Evolutionary conservation across 768 basidiomycete genomes (phyloP).

Genomic region (Naganishia antarctica): DNA sequence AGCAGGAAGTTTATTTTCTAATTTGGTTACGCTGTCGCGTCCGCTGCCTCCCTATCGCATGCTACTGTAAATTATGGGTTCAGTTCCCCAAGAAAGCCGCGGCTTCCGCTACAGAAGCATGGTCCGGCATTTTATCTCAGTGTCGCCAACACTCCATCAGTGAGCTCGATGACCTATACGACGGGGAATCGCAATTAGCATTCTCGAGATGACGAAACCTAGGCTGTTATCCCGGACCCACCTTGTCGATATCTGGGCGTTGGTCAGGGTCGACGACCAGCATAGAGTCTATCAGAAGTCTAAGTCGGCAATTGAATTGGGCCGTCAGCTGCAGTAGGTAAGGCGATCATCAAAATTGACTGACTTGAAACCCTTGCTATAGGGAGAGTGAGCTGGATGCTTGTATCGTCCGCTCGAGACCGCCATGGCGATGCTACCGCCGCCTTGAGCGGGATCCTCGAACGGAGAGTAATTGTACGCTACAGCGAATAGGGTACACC

Average conservation of each 20-base stretch:
- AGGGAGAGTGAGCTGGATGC: constrained; percentile 64
- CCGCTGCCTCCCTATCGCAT: too few species aligned
- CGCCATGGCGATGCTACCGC: constrained; percentile 95
- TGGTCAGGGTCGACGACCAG: constrained; percentile 74
- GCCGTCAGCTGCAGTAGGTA: background rate
- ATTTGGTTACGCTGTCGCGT: too few species aligned
- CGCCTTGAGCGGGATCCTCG: constrained; percentile 88
- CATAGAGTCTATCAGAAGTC: constrained; percentile 76
- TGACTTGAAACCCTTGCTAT: constrained; percentile 65
- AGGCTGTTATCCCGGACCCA: constrained; percentile 21
- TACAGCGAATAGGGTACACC: constrained; percentile 88
- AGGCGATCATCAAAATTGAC: background rate
- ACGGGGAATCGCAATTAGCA: too few species aligned
- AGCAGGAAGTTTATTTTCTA: too few species aligned
- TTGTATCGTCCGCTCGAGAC: constrained; percentile 89
- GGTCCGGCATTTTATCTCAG: constrained; percentile 4
- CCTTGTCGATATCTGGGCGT: constrained; percentile 70
- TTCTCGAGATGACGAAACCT: too few species aligned
- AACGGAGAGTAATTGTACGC: constrained; percentile 96
- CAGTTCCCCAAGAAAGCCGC: too few species aligned
- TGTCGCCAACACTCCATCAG: constrained; percentile 31
- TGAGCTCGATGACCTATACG: constrained; percentile 55
- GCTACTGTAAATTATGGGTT: too few species aligned
- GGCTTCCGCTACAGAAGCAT: too few species aligned
- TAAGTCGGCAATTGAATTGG: constrained; percentile 33